phyloP scores from a whole-genome alignment of 228 moss, liverwort and hornwort genomes.

The Sphagnum magellanicum region DNA sequence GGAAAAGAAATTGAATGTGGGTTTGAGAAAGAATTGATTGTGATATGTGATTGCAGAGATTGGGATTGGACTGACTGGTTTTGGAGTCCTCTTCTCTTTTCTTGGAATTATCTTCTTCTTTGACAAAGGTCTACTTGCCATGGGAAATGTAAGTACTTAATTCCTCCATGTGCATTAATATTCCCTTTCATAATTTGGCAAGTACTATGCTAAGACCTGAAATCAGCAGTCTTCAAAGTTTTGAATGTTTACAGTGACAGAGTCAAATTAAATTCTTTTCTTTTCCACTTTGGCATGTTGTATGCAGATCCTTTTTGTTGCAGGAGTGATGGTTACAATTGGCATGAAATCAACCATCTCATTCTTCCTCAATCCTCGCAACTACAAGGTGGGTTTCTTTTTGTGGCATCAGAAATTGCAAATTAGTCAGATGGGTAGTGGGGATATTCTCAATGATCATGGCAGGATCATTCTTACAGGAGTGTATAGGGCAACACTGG shows the following conservation, averaged over 20 bases:
- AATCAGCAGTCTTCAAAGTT: no score
- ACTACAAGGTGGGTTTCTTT: conserved; percentile 1
- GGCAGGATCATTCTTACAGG: not conserved
- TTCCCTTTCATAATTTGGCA: no score
- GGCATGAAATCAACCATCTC: conserved; percentile 1
- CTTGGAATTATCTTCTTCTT: conserved; percentile 10
- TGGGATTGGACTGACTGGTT: conserved; percentile 9
- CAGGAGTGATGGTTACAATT: conserved; percentile 7
- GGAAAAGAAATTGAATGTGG: not conserved
- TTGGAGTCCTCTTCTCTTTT: conserved; percentile 8
- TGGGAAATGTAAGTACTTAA: conserved; percentile 3
- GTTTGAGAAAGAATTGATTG: not conserved
- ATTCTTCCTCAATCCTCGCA: conserved; percentile 9
- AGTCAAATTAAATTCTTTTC: not conserved
- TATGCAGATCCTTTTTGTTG: not conserved
- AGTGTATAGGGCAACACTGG: no score
- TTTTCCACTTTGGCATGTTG: not conserved
- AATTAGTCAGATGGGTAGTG: no score
- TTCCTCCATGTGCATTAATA: no score
- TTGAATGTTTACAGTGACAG: no score
- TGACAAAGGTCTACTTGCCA: conserved; percentile 12
- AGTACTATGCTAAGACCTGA: no score
- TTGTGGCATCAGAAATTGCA: no score
- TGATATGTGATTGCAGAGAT: not conserved
- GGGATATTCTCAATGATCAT: no score